Evolutionary conservation across 495 filamentous ascomycete genomes (phyloP).

Genomic region (Neurospora sp.): DNA sequence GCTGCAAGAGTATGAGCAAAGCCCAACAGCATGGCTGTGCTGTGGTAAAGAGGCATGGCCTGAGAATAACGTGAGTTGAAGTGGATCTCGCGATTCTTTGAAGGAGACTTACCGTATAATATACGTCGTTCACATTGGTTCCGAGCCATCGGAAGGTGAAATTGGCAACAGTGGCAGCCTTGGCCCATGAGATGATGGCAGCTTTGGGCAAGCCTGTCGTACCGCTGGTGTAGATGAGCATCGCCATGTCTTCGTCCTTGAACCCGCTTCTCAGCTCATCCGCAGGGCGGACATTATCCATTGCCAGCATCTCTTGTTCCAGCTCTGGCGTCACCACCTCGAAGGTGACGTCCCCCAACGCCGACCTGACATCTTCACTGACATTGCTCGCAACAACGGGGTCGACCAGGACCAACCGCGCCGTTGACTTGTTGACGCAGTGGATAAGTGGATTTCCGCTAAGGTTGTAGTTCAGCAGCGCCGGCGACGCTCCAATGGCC

Average conservation of each 20-base stretch:
- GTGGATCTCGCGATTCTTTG: not conserved
- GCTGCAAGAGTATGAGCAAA: conserved; percentile 47
- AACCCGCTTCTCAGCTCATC: conserved; percentile 48
- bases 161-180: conserved; percentile 40
- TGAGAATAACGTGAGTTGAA: conserved; percentile 18
- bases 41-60: conserved; percentile 94
- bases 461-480: conserved; percentile 92
- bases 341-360: conserved; percentile 41
- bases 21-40: conserved; percentile 66
- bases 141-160: conserved; percentile 50
- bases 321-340: conserved; percentile 52
- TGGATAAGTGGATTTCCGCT: conserved; percentile 65
- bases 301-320: conserved; percentile 49
- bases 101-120: conserved; percentile 61
- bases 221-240: conserved; percentile 77
- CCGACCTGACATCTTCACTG: conserved; percentile 33
- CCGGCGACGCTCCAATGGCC: conserved; percentile 82
- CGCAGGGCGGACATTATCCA: conserved; percentile 48
- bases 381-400: conserved; percentile 46
- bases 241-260: conserved; percentile 47
- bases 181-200: conserved; percentile 73
- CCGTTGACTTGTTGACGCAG: conserved; percentile 60
- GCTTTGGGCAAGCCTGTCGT: conserved; percentile 90
- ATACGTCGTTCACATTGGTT: conserved; percentile 51
- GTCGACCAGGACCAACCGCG: conserved; percentile 67